Evolutionary conservation across 1,284 basidiomycete genomes (phyloP).

Genomic region (Fistulina hepatica): DNA sequence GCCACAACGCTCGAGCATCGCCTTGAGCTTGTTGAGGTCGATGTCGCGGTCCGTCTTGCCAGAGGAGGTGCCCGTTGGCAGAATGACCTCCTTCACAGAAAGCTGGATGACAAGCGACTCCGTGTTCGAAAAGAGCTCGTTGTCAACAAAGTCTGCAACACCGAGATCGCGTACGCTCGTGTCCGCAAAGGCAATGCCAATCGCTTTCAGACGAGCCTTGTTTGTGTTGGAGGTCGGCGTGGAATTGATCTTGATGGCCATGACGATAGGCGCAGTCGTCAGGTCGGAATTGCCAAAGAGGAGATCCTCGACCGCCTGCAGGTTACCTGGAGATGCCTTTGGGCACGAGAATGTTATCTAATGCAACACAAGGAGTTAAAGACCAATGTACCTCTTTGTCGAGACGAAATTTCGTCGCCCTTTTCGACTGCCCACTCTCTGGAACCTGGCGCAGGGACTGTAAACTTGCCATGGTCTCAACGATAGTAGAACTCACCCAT

Average conservation of each 20-base stretch:
- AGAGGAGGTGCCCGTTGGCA: constrained; percentile 55
- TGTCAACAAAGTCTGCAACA: constrained; percentile 85
- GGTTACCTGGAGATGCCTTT: constrained; percentile 92
- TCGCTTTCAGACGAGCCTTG: constrained; percentile 46
- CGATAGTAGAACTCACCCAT: too few species aligned
- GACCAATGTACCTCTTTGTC: constrained; percentile 57
- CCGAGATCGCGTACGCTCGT: constrained; percentile 66
- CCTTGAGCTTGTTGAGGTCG: constrained; percentile 77
- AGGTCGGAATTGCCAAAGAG: constrained; percentile 83
- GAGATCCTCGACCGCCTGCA: constrained; percentile 89
- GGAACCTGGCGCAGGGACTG: too few species aligned
- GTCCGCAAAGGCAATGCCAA: constrained; percentile 72
- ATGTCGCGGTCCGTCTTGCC: constrained; percentile 72
- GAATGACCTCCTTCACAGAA: constrained; percentile 88
- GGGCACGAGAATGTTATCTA: constrained; percentile 7
- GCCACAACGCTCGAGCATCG: constrained; percentile 81
- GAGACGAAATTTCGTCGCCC: constrained; percentile 60
- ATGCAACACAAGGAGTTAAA: constrained; percentile 1
- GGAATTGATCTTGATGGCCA: constrained; percentile 76
- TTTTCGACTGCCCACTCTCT: constrained; percentile 66
- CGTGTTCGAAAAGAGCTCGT: constrained; percentile 91
- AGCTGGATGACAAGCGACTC: constrained; percentile 97
- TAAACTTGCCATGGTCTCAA: too few species aligned
- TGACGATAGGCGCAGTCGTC: constrained; percentile 78
- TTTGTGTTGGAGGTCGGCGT: constrained; percentile 32